Evolutionary conservation across 1,284 basidiomycete species (phyloP), one percentile per base, ranked within the genome.

Genomic region (Cryptococcus maquisensis): DNA sequence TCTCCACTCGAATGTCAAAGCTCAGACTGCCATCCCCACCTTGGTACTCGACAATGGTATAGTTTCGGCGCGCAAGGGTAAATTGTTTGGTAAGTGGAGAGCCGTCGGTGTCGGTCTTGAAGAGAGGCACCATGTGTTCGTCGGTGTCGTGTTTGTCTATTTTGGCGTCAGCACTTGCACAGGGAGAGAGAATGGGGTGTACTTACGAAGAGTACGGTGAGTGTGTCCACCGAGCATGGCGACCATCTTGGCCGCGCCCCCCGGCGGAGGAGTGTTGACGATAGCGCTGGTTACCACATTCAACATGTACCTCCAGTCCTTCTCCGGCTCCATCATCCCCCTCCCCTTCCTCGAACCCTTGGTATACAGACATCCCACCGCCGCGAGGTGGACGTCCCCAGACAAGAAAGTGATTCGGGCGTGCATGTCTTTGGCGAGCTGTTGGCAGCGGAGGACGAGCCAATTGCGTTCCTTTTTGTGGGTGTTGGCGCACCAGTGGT

Each of bases 391-490:
- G 21, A 96, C 92, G 67, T 97, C 92, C 3, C 93, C 93, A 0
- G 86, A 87, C n/a, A 96, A 66, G 75, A 93, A 92, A 0, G 86
- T 83, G 18, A 97, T 80, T 23, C 93, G 83, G 21, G 86, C 74
- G 21, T 81, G 79, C 67, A 82, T 82, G 45, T 76, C 73, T 44
- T 76, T 74, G 0, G 91, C 87, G 55, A 88, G 79, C 26, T 80
- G 76, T 70, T 95, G 91, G 55, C 90, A 79, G 65, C 86, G 82
- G 57, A 87, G 81, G 36, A 98, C 83, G 16, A 98, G 81, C 84
- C 84, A 86, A 72, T 98, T 98, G 49, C 95, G 85, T 74, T 98
- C 95, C 76, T 82, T 81, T 85, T 96, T 94, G 73, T 93, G 90
- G 3, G 76, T 71, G 57, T 85, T 85, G 23, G 88, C 83, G 10